These are phyloP conservation scores for Lasiodiplodia citricola DNA, from an alignment of 2,329 filamentous ascomycete genomes.

Conservation along the genomic window DNA sequence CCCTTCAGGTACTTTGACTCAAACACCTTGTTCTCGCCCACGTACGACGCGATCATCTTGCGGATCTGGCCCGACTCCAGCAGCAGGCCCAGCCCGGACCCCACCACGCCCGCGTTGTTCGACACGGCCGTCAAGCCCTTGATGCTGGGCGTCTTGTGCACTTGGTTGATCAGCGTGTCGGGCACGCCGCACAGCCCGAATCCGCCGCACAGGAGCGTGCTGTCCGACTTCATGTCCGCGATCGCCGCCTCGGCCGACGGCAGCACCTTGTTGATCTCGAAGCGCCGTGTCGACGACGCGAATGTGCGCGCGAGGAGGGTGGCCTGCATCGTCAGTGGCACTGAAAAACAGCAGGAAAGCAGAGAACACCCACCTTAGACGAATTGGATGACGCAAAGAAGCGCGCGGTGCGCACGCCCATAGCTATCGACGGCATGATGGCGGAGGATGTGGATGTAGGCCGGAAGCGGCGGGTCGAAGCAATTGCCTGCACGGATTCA, in stretches of 20 bases:
- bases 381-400: conserved; percentile 18
- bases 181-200: conserved; percentile 48
- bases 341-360: too few species aligned
- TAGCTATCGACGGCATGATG: conserved; percentile 23
- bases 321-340: neutral
- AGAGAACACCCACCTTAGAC: conserved; percentile 13
- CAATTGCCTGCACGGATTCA: neutral
- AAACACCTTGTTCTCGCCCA: conserved; percentile 77
- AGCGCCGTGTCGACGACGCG: conserved; percentile 38
- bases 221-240: conserved; percentile 45
- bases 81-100: conserved; percentile 71
- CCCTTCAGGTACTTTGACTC: conserved; percentile 77
- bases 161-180: conserved; percentile 46
- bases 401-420: conserved; percentile 25
- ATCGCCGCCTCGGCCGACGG: conserved; percentile 46
- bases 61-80: conserved; percentile 72
- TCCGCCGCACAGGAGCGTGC: conserved; percentile 44
- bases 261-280: conserved; percentile 47
- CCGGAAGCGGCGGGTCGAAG: neutral
- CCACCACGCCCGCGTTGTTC: conserved; percentile 77
- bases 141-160: conserved; percentile 45
- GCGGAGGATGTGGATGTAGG: neutral
- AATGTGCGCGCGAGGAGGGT: conserved; percentile 42
- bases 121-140: conserved; percentile 74
- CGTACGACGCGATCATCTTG: conserved; percentile 74